These are phyloP conservation scores for Lepiota brunneoincarnata DNA, from an alignment of 768 basidiomycete genomes.

Conservation along the genomic window DNA sequence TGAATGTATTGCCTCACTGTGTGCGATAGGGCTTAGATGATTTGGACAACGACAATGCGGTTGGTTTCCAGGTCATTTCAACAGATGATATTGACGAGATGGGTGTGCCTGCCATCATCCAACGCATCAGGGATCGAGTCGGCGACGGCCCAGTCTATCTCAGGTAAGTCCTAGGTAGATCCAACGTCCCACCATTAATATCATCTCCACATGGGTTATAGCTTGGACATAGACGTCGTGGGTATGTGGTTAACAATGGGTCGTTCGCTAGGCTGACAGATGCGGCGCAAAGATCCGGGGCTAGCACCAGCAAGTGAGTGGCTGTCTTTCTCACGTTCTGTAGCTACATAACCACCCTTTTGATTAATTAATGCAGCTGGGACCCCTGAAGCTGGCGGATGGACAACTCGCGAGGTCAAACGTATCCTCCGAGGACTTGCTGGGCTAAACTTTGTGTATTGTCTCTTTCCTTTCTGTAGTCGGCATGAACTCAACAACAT, in stretches of 20 bases:
- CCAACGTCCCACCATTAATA: neutral
- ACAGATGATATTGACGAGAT: slow-evolving; percentile 83
- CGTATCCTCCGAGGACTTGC: slow-evolving; percentile 76
- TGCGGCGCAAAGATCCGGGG: slow-evolving; percentile 52
- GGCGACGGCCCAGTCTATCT: slow-evolving; percentile 78
- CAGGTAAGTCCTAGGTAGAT: slow-evolving; percentile 37
- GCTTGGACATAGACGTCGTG: slow-evolving; percentile 81
- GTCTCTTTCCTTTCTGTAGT: neutral
- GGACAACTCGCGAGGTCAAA: slow-evolving; percentile 82
- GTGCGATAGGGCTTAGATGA: slow-evolving; percentile 52
- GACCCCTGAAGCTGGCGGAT: slow-evolving; percentile 82
- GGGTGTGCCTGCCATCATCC: slow-evolving; percentile 67
- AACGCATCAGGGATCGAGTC: slow-evolving; percentile 67
- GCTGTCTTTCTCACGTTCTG: neutral
- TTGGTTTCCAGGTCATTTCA: slow-evolving; percentile 78
- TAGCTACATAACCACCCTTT: neutral
- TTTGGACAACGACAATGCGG: slow-evolving; percentile 63
- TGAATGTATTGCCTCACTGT: neutral
- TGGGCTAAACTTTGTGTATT: slow-evolving; percentile 79
- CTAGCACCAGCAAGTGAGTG: slow-evolving; percentile 74
- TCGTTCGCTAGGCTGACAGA: neutral
- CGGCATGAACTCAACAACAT: neutral
- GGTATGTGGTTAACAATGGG: slow-evolving; percentile 35
- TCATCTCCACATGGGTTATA: slow-evolving; percentile 21
- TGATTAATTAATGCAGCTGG: slow-evolving; percentile 48